Conservation (phyloP, 805 yeast species). For the Nakazawaea populi region DNA sequence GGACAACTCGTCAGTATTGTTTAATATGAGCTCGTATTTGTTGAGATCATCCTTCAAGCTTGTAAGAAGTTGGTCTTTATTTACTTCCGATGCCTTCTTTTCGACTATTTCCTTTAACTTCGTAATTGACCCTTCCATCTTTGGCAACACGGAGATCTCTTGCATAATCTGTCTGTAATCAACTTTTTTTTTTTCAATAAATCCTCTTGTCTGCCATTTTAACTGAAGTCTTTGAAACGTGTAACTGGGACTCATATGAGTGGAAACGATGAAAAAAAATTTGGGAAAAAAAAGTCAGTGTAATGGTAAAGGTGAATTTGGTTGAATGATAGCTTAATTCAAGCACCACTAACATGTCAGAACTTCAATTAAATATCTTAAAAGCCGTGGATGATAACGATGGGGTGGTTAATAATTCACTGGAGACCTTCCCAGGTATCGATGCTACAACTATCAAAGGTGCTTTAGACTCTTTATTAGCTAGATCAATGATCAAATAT, state of each 20-base stretch:
- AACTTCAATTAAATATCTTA: slow-evolving; percentile 57
- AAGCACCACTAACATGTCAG: slow-evolving; percentile 44
- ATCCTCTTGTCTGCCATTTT: background rate
- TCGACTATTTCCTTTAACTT: background rate
- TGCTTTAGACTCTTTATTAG: slow-evolving; percentile 81
- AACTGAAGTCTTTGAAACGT: background rate
- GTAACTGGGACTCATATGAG: background rate
- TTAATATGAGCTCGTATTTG: slow-evolving; percentile 1
- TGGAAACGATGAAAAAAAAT: background rate
- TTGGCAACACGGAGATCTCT: no score
- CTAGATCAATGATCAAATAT: slow-evolving; percentile 75
- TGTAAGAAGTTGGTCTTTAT: background rate
- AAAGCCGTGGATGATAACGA: slow-evolving; percentile 51
- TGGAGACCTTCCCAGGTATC: slow-evolving; percentile 56
- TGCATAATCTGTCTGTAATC: no score
- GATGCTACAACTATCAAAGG: slow-evolving; percentile 66
- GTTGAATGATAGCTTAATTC: background rate
- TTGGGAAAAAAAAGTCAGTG: background rate
- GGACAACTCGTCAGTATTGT: background rate
- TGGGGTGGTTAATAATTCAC: slow-evolving; percentile 65
- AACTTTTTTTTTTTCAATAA: no score
- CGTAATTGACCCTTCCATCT: background rate
- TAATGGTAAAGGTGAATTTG: background rate
- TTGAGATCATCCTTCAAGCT: background rate
- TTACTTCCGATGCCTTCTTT: background rate